These are phyloP conservation scores for Eutypa lata DNA, from an alignment of 2,329 filamentous ascomycete species.

Conservation along the genomic window DNA sequence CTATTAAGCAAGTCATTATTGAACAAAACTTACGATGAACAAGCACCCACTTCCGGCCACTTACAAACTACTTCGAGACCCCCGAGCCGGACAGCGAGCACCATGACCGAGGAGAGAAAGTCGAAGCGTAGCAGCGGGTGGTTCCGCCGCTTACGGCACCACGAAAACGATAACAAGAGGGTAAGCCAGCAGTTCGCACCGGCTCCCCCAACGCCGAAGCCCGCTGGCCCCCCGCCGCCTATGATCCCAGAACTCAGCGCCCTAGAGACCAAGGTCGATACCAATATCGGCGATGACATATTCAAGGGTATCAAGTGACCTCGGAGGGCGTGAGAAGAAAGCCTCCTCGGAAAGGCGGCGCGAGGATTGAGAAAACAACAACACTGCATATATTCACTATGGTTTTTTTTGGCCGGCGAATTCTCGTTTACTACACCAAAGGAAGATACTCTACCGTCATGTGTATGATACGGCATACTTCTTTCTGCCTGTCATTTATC, in stretches of 20 bases:
- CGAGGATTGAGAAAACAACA: not conserved
- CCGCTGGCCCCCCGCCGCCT: slow-evolving; percentile 51
- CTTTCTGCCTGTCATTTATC: slow-evolving; percentile 20
- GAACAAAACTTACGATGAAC: slow-evolving; percentile 49
- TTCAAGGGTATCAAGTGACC: slow-evolving; percentile 58
- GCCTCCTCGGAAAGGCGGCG: not conserved
- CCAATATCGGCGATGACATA: slow-evolving; percentile 47
- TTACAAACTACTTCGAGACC: slow-evolving; percentile 39
- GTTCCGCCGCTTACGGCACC: slow-evolving; percentile 52
- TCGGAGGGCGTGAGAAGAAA: slow-evolving; percentile 5
- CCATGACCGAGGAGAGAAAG: slow-evolving; percentile 50
- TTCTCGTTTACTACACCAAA: not conserved
- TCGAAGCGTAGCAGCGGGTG: slow-evolving; percentile 56
- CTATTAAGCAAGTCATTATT: slow-evolving; percentile 55
- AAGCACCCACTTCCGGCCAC: slow-evolving; percentile 23
- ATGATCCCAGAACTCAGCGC: slow-evolving; percentile 58
- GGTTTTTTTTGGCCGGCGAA: not conserved
- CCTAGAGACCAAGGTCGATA: slow-evolving; percentile 47
- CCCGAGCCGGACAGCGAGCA: slow-evolving; percentile 47
- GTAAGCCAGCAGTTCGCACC: slow-evolving; percentile 42
- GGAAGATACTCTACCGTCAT: not conserved
- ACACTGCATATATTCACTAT: not conserved
- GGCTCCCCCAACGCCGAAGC: slow-evolving; percentile 30
- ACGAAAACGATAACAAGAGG: slow-evolving; percentile 33
- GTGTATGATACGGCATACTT: slow-evolving; percentile 13